Percentiles rank a stretch among this genome's conserved stretches.
Evolutionary conservation across 495 filamentous ascomycete genomes (phyloP).

Genomic region (Neurospora discreta): DNA sequence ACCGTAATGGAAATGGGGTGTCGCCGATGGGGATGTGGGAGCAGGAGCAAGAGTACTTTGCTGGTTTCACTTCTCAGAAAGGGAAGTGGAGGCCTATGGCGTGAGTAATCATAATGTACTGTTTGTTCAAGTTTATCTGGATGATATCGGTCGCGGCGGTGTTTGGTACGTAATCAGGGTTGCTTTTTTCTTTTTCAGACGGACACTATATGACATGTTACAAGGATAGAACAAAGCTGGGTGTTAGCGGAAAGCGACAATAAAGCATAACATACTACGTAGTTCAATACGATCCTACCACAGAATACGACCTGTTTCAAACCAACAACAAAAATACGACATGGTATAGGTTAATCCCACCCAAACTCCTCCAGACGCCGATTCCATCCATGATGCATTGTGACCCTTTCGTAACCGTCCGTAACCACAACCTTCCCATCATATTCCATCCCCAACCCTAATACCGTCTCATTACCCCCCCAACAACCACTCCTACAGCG

Average conservation of each 20-base stretch:
- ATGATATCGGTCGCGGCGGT: background rate
- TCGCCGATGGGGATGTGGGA: background rate
- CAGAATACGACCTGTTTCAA: background rate
- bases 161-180: background rate
- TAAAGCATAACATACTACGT: background rate
- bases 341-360: background rate
- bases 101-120: background rate
- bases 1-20: background rate
- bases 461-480: too few species aligned
- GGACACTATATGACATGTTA: background rate
- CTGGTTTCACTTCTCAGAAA: background rate
- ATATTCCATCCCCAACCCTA: background rate
- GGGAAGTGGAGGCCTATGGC: background rate
- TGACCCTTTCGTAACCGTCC: background rate
- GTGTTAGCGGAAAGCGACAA: background rate
- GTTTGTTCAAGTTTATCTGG: background rate
- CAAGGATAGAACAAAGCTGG: background rate
- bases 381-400: background rate
- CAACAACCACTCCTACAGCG: slow-evolving; percentile 38
- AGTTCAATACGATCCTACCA: background rate
- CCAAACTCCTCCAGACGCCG: background rate
- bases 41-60: background rate
- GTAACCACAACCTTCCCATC: background rate
- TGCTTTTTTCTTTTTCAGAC: background rate
- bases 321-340: background rate